Percentiles rank a stretch among this genome's conserved stretches.
These are phyloP conservation scores for Scutellaria minor DNA, from an alignment of 257 asterid genomes.

Conservation along the genomic window DNA sequence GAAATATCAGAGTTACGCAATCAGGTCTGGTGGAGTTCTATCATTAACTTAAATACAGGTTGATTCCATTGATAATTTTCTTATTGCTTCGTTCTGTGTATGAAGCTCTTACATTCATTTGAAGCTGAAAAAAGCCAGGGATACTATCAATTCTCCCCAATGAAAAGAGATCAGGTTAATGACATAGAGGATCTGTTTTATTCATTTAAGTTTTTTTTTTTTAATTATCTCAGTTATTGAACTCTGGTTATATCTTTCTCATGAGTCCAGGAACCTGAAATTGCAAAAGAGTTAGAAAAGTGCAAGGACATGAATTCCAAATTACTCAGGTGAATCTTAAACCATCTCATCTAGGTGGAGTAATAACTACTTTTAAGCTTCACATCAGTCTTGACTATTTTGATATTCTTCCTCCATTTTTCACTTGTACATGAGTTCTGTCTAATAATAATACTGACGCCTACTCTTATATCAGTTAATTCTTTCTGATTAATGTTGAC, in stretches of 20 bases:
- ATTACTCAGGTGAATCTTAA: conserved; percentile 48
- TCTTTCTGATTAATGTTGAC: conserved; percentile 7
- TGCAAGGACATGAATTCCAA: conserved; percentile 53
- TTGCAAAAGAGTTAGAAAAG: conserved; percentile 47
- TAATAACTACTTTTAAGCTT: conserved; percentile 3
- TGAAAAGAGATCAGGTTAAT: conserved; percentile 46
- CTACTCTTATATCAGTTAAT: conserved; percentile 9
- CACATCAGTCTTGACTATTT: conserved; percentile 18
- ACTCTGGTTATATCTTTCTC: conserved; percentile 23
- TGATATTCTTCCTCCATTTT: conserved; percentile 9
- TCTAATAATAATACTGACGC: background rate
- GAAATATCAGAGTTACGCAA: conserved; percentile 58
- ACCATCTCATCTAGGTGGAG: conserved; percentile 21
- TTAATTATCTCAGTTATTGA: conserved; percentile 4
- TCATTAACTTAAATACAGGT: background rate
- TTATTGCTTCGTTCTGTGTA: conserved; percentile 27
- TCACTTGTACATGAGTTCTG: conserved; percentile 15
- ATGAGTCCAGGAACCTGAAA: conserved; percentile 48
- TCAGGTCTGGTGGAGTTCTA: conserved; percentile 48
- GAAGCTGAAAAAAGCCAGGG: conserved; percentile 38
- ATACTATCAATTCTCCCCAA: conserved; percentile 36
- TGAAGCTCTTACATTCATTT: conserved; percentile 51
- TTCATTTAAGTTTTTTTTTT: conserved; percentile 14
- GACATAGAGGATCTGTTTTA: conserved; percentile 1
- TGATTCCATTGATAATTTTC: conserved; percentile 30